phyloP scores from a whole-genome alignment of 2,329 filamentous ascomycete genomes.

The Sclerotinia trifoliorum region DNA sequence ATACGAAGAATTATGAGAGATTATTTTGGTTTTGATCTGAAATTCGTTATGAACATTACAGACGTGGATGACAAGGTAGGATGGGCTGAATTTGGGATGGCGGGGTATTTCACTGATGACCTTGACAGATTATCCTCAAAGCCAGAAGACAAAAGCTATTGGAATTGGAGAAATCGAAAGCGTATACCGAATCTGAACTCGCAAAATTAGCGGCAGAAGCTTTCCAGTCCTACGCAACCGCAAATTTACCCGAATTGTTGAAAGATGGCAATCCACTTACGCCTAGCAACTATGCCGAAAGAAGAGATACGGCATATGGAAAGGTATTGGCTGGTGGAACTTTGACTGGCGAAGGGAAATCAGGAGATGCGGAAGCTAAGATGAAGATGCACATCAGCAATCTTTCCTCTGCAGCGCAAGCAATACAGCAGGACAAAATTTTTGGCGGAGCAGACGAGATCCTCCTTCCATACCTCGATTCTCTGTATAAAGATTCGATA shows the following conservation, averaged over 20 bases:
- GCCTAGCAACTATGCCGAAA: constrained; percentile 50
- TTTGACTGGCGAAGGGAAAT: constrained; percentile 54
- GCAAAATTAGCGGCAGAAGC: constrained; percentile 51
- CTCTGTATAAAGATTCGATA: constrained; percentile 59
- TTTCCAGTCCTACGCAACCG: constrained; percentile 56
- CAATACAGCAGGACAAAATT: constrained; percentile 50
- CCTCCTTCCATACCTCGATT: constrained; percentile 79
- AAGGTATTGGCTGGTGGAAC: constrained; percentile 55
- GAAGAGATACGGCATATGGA: constrained; percentile 54
- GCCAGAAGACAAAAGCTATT: constrained; percentile 79
- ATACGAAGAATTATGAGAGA: constrained; percentile 64
- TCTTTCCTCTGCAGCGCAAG: constrained; percentile 45
- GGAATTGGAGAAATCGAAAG: constrained; percentile 73
- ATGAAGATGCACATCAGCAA: constrained; percentile 68
- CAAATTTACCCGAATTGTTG: constrained; percentile 54
- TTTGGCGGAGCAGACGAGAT: constrained; percentile 63
- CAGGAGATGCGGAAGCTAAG: constrained; percentile 63
- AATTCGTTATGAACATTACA: constrained; percentile 74
- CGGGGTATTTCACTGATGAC: constrained; percentile 14
- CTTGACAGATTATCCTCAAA: constrained; percentile 36
- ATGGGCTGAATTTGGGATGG: neutral
- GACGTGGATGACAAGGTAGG: constrained; percentile 61
- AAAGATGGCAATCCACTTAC: constrained; percentile 46
- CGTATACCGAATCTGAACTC: constrained; percentile 49
- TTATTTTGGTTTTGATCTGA: constrained; percentile 66